These are phyloP conservation scores for Lenzites betulinus DNA, from an alignment of 768 basidiomycete genomes.

Conservation along the genomic window DNA sequence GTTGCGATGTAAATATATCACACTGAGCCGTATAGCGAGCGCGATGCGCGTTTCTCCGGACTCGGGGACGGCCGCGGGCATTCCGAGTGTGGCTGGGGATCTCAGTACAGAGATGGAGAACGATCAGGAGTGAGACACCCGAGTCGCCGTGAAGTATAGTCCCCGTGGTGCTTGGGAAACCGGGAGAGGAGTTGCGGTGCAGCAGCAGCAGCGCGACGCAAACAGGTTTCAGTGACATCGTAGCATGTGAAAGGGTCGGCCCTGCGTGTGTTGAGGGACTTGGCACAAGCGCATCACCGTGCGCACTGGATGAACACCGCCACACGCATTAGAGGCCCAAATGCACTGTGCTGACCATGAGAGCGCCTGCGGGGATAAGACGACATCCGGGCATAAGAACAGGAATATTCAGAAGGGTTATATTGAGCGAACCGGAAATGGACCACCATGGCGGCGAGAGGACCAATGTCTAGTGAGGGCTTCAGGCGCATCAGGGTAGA, in stretches of 20 bases:
- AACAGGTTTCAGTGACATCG: constrained; percentile 1
- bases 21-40: not conserved
- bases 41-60: not conserved
- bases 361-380: not conserved
- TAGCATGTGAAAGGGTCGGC: not conserved
- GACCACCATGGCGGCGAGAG: not conserved
- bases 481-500: not conserved
- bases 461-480: not conserved
- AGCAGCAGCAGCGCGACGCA: not conserved
- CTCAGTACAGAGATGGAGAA: not conserved
- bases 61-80: not conserved
- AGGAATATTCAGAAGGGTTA: not conserved
- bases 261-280: not conserved
- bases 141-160: not conserved
- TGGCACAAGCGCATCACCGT: constrained; percentile 1
- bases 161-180: not conserved
- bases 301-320: constrained; percentile 7
- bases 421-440: not conserved
- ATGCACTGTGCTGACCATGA: not conserved
- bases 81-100: not conserved
- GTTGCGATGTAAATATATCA: not conserved
- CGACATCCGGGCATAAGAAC: not conserved
- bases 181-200: not conserved
- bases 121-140: not conserved
- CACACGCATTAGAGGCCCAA: constrained; percentile 4